Percentiles rank a stretch among this genome's conserved stretches.
Evolutionary conservation across 176 grass and related monocot species (phyloP).

Genomic region (Triticum dicoccoides): DNA sequence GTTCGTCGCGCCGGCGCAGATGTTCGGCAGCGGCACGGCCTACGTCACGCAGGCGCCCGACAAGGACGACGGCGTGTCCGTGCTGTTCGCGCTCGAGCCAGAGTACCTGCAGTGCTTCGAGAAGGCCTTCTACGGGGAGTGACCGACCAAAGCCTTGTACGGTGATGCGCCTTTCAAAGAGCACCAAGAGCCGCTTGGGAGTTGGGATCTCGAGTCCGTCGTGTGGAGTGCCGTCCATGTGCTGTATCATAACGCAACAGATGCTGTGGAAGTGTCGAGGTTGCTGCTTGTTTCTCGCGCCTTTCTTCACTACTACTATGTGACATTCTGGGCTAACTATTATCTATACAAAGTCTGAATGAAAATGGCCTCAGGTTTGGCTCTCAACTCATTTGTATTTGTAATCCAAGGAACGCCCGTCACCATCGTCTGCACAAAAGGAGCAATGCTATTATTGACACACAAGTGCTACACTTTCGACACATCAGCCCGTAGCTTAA

Average conservation of each 20-base stretch:
- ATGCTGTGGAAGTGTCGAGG: background rate
- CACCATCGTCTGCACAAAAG: too few relatives aligned
- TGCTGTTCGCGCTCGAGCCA: constrained; percentile 57
- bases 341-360: background rate
- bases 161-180: background rate
- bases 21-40: constrained; percentile 57
- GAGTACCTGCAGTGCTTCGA: constrained; percentile 68
- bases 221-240: background rate
- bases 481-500: too few relatives aligned
- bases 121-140: constrained; percentile 60
- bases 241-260: background rate
- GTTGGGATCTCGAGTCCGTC: background rate
- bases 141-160: background rate
- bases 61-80: constrained; percentile 46
- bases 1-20: constrained; percentile 58
- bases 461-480: too few relatives aligned
- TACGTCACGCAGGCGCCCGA: constrained; percentile 43
- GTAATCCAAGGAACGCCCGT: too few relatives aligned
- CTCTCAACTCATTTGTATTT: too few relatives aligned
- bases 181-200: background rate
- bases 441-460: too few relatives aligned
- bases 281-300: background rate
- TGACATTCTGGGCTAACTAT: background rate
- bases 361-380: background rate
- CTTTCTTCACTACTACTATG: background rate